Evolutionary conservation across 345 rosid species (phyloP), one percentile per base, ranked within the genome.

Genomic region (Psidium guajava): DNA sequence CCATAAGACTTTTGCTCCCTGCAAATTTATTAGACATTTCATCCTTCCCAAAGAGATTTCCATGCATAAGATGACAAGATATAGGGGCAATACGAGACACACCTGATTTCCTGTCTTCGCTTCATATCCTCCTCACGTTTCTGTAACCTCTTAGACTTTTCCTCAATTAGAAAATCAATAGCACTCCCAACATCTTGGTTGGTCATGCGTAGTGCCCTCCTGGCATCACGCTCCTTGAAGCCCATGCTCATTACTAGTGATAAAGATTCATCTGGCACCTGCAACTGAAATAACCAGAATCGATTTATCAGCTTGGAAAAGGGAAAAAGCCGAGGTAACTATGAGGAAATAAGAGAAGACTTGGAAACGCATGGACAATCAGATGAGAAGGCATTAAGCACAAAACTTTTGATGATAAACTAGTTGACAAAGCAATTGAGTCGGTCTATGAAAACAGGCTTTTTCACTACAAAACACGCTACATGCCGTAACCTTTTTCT

Each of bases 1-100:
- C 99, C 99, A 90, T 91, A 95, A 50, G 84, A 87, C 87, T 94
- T 95, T 91, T 94, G 98, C 91, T 95, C 99, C 91, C 99, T 97
- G 92, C 64, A 87, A 89, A 86, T 36, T 61, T 74, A 50, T 22
- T 57, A 47, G 42, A 50, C 20, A 14, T 47, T 20, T 74, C 18
- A 42, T 73, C 54, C 64, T 73, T 27, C 52, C 20, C 32, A 24
- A 15, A 64, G 32, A 69, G 25, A 86, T 32, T 47, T 42, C 12
- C 11, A 53, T n/a, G 42, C 61, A 56, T 49, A 77, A 40, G 54
- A 49, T n/a, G 22, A 24, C 44, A 28, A 64, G 44, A 28, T 57
- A 18, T 20, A 18, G 36, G 50, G 32, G 82, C 53, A 61, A 22
- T 25, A 36, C 5, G 53, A 61, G 21, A 85, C 92, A 83, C 58